phyloP scores from a whole-genome alignment of 2,329 filamentous ascomycete species.

The Metarhizium anisopliae region DNA sequence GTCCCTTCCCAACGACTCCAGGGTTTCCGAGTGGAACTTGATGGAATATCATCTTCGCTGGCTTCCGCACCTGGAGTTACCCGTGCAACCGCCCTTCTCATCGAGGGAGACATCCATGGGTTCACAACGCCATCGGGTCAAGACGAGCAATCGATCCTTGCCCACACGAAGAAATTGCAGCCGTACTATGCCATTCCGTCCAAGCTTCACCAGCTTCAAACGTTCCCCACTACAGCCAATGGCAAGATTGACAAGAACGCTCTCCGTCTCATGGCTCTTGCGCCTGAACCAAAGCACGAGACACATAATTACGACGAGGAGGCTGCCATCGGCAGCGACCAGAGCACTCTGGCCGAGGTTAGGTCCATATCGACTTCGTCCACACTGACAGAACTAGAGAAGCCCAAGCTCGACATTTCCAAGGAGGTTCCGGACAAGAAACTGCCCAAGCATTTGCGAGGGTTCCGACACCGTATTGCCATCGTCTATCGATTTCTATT shows the following conservation, averaged over 20 bases:
- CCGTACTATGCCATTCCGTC: conserved; percentile 48
- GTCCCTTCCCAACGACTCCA: conserved; percentile 6
- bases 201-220: conserved; percentile 30
- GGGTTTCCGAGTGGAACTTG: conserved; percentile 53
- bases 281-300: conserved; percentile 4
- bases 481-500: conserved; percentile 50
- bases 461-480: conserved; percentile 35
- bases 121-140: conserved; percentile 34
- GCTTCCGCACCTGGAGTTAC: conserved; percentile 35
- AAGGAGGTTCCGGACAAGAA: conserved; percentile 31
- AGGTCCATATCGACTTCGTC: conserved; percentile 20
- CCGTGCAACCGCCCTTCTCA: conserved; percentile 37
- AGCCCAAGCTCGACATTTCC: conserved; percentile 19
- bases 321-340: conserved; percentile 8
- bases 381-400: conserved; percentile 18
- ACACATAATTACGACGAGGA: background rate
- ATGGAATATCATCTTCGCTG: conserved; percentile 44
- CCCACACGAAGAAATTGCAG: conserved; percentile 31
- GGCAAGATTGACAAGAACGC: conserved; percentile 47
- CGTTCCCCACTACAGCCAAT: conserved; percentile 42
- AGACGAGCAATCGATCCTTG: conserved; percentile 27
- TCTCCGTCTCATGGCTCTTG: conserved; percentile 26
- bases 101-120: conserved; percentile 39
- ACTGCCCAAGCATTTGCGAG: conserved; percentile 27
- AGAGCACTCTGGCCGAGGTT: conserved; percentile 17